These are phyloP conservation scores for Botrytis elliptica DNA, from an alignment of 2,329 filamentous ascomycete genomes.

Conservation along the genomic window DNA sequence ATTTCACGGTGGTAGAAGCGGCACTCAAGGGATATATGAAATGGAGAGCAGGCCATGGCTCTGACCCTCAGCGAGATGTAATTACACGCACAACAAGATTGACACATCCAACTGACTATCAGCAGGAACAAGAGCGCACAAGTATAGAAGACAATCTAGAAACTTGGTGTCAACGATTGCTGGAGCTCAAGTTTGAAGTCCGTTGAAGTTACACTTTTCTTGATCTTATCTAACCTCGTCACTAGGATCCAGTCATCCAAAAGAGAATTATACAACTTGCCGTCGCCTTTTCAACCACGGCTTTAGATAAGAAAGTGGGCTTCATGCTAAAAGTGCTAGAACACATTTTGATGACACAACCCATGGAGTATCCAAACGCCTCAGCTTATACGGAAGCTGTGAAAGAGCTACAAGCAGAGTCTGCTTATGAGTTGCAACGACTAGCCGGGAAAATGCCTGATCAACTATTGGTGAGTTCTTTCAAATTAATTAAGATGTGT, in stretches of 20 bases:
- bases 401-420: slow-evolving; percentile 81
- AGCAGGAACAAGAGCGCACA: slow-evolving; percentile 49
- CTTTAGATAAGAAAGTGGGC: slow-evolving; percentile 70
- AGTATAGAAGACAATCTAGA: slow-evolving; percentile 64
- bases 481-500: neutral
- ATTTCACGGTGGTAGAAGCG: slow-evolving; percentile 86
- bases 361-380: slow-evolving; percentile 68
- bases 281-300: slow-evolving; percentile 80
- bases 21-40: slow-evolving; percentile 85
- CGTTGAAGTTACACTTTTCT: neutral
- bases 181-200: slow-evolving; percentile 66
- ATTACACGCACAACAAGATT: slow-evolving; percentile 22
- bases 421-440: slow-evolving; percentile 83
- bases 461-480: slow-evolving; percentile 62
- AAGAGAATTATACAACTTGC: slow-evolving; percentile 79
- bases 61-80: slow-evolving; percentile 48
- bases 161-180: slow-evolving; percentile 69
- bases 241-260: slow-evolving; percentile 71
- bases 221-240: slow-evolving; percentile 24
- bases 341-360: slow-evolving; percentile 82
- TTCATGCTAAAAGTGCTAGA: slow-evolving; percentile 90
- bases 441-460: slow-evolving; percentile 89
- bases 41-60: slow-evolving; percentile 60
- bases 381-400: slow-evolving; percentile 81
- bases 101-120: slow-evolving; percentile 22